Percentiles rank a stretch among this genome's conserved stretches.
Conservation (phyloP, 768 basidiomycete species). For the Sarcodon sp. region DNA sequence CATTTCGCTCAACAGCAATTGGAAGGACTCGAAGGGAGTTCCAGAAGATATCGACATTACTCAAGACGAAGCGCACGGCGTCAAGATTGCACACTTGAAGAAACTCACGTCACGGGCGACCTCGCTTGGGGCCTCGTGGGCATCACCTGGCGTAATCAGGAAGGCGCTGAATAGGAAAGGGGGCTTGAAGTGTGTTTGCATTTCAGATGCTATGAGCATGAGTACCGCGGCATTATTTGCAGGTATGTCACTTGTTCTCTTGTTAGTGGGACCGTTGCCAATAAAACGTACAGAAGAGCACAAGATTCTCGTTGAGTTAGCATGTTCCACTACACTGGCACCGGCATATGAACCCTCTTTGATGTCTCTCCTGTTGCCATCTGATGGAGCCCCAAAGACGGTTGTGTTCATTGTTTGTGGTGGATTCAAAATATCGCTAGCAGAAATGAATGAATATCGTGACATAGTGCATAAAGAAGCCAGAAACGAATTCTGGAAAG, state of each 20-base stretch:
- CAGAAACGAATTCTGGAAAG: slow-evolving; percentile 14
- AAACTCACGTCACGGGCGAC: slow-evolving; percentile 51
- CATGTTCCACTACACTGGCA: slow-evolving; percentile 57
- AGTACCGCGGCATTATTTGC: slow-evolving; percentile 40
- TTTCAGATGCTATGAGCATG: slow-evolving; percentile 65
- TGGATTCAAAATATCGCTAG: slow-evolving; percentile 53
- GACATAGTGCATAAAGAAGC: slow-evolving; percentile 22
- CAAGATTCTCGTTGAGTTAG: slow-evolving; percentile 61
- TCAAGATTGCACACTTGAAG: slow-evolving; percentile 45
- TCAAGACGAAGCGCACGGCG: slow-evolving; percentile 26
- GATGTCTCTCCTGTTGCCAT: slow-evolving; percentile 34
- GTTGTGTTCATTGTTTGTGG: slow-evolving; percentile 64
- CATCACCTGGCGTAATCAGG: slow-evolving; percentile 46
- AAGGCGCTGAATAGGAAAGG: slow-evolving; percentile 53
- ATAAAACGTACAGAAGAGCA: slow-evolving; percentile 43
- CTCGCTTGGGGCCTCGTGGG: slow-evolving; percentile 59
- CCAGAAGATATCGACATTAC: slow-evolving; percentile 30
- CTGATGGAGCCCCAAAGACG: slow-evolving; percentile 16
- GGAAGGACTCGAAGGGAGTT: slow-evolving; percentile 19
- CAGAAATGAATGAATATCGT: slow-evolving; percentile 38
- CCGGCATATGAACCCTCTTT: slow-evolving; percentile 49
- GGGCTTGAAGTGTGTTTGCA: slow-evolving; percentile 40
- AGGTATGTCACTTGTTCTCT: slow-evolving; percentile 24
- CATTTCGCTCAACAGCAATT: slow-evolving; percentile 37
- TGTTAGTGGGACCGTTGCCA: background rate